These are phyloP conservation scores for Pythium periplocum DNA, from an alignment of 352 stramenopile genomes.

Conservation along the genomic window DNA sequence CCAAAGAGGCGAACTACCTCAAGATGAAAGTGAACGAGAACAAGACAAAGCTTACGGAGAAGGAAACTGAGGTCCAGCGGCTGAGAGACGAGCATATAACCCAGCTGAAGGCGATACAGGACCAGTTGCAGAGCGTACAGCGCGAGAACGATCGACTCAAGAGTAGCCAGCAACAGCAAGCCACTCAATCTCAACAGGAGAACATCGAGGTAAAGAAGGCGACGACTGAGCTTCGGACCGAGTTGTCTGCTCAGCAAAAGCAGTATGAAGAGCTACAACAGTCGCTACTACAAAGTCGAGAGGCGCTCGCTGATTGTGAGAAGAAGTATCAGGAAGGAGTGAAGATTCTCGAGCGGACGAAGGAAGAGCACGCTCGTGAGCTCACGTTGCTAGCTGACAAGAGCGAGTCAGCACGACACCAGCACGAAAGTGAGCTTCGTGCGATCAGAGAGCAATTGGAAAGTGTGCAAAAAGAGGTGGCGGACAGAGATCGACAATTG, in stretches of 20 bases:
- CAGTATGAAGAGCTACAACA: background rate
- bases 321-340: too few relatives aligned
- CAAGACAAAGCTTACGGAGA: slow-evolving; percentile 35
- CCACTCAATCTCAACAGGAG: background rate
- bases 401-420: too few relatives aligned
- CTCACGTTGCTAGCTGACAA: too few relatives aligned
- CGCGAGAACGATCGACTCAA: background rate
- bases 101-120: background rate
- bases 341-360: too few relatives aligned
- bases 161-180: slow-evolving; percentile 1
- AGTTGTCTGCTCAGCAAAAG: background rate
- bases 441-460: slow-evolving; percentile 2
- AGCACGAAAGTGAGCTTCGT: background rate
- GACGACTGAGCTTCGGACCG: background rate
- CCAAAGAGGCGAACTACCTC: slow-evolving; percentile 48
- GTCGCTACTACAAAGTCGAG: background rate
- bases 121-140: too few relatives aligned
- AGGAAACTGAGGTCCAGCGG: slow-evolving; percentile 18
- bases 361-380: too few relatives aligned
- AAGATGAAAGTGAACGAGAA: slow-evolving; percentile 49
- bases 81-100: slow-evolving; percentile 7
- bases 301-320: too few relatives aligned
- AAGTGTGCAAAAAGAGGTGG: slow-evolving; percentile 6
- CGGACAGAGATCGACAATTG: background rate
- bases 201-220: slow-evolving; percentile 3